Evolutionary conservation across 768 basidiomycete genomes (phyloP), one percentile per base, ranked within the genome.

Genomic region (Exidia glandulosa): DNA sequence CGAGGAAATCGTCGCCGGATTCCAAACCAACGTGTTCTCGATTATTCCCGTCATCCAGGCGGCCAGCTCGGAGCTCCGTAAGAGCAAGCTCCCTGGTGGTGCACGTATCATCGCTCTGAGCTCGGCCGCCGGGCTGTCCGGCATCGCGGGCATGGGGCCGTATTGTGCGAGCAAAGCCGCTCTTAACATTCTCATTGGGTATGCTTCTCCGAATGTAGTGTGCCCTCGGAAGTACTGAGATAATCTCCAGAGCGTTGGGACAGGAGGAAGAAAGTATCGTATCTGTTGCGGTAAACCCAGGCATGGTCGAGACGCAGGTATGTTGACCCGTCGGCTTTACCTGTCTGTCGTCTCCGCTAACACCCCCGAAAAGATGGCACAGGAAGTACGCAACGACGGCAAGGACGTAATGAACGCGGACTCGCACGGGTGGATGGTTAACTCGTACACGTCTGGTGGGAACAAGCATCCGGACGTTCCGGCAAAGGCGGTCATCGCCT

Each of bases 1-100:
- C 36, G 76, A 81, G 57, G 72, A 73, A 27, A 91, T 89, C 89
- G 86, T 81, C 67, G 66, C 69, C 27, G 79, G 84, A 66, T 91
- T 95, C 68, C 87, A 94, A 64, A 77, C 89, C 72, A 95, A 94
- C 72, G 86, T 95, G 71, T 90, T 92, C 74, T 89, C 92, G 1
- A 77, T 90, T 25, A 74, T 95, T 50, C 80, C 83, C 36, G 80
- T 88, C 27, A 66, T 94, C 32, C 80, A 85, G 64, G 77, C 79
- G 12, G 74, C 84, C 14, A 73, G 93, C 3, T 90, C 92, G 3
- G 75, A 81, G 61, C 75, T 97, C 62, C 84, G 86, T 37, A 73
- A 77, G 65, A 83, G 83, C 58, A 62, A 77, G 10, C 61, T 71
- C 7, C 41, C 41, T 3, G 23, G 5, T 23, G 81, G 81, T 25